Evolutionary conservation across 352 stramenopile genomes (phyloP), one percentile per base, ranked within the genome.

Genomic region (Phytophthora megakarya): DNA sequence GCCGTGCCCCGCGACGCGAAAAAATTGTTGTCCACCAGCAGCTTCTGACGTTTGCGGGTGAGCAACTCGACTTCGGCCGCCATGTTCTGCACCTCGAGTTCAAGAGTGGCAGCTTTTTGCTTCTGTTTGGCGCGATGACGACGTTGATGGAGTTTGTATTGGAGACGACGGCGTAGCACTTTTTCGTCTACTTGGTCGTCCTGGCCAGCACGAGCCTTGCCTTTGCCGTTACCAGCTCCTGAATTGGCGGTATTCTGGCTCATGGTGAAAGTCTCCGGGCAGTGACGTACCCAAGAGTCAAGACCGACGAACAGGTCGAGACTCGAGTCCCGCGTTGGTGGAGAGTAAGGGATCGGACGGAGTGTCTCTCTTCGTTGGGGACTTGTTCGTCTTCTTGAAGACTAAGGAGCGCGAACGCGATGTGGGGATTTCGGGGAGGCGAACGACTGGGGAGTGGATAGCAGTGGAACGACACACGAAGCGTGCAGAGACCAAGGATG

Each of bases 81-180:
- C 15, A 90, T 50, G 26, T 28, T 56, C 8, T 70, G 49, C 19
- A 86, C 75, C 22, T 86, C 73, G 7, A 77, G 48, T 44, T 84
- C 76, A 3, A 86, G 63, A 32, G 67, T 64, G 25, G 72, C 43
- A 12, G 58, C 62, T 47, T 79, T 80, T 43, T 70, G 49, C 42
- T 89, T 85, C 51, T 86, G 73, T 57, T 84, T 83, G 40, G 77
- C 77, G n/a, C 80, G 78, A 52, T 88, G 78, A 39, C 72, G 76
- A 0, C 74, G 76, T 67, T 89, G 80, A 65, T 87, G 78, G 40
- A 81, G 65, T 50, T 82, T 85, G 73, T 89, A 86, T 53, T 87
- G 80, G 45, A 84, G 61, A 10, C 80, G 65, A 7, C 68, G 63
- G 0, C 70, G 67, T 10, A 74, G 48, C 25, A 80, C 64, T 38